Evolutionary conservation across 768 basidiomycete species (phyloP).

Genomic region (Strobilomyces confusus): DNA sequence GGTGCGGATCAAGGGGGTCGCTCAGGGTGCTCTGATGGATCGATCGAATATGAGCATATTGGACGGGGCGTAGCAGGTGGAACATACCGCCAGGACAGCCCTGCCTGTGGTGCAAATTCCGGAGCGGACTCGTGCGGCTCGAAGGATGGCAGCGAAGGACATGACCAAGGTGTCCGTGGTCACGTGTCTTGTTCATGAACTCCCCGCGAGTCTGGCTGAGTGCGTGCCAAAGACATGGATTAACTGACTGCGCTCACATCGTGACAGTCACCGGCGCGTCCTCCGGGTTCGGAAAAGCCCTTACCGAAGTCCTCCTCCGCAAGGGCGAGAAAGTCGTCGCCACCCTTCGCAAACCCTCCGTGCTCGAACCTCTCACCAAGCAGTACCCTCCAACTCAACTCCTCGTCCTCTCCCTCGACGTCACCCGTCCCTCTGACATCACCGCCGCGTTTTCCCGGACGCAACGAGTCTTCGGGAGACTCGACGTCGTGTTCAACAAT

Average conservation of each 20-base stretch:
- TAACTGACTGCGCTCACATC: neutral
- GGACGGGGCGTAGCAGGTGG: neutral
- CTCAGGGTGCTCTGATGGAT: neutral
- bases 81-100: neutral
- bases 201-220: no score
- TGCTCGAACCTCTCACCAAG: conserved; percentile 23
- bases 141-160: neutral
- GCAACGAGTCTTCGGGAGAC: conserved; percentile 32
- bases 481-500: conserved; percentile 46
- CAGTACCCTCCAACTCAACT: conserved; percentile 29
- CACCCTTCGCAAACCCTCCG: conserved; percentile 37
- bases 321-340: conserved; percentile 39
- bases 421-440: conserved; percentile 31
- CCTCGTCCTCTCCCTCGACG: conserved; percentile 37
- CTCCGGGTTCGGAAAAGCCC: conserved; percentile 35
- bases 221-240: no score
- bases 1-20: neutral
- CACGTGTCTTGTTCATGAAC: no score
- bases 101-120: neutral
- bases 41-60: neutral
- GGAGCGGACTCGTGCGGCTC: neutral
- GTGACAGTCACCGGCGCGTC: conserved; percentile 29
- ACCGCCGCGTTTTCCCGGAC: conserved; percentile 31
- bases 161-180: no score
- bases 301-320: conserved; percentile 30